Evolutionary conservation across 371 early-diverging fungal genomes (phyloP).

Genomic region (Sporodiniella umbellata): DNA sequence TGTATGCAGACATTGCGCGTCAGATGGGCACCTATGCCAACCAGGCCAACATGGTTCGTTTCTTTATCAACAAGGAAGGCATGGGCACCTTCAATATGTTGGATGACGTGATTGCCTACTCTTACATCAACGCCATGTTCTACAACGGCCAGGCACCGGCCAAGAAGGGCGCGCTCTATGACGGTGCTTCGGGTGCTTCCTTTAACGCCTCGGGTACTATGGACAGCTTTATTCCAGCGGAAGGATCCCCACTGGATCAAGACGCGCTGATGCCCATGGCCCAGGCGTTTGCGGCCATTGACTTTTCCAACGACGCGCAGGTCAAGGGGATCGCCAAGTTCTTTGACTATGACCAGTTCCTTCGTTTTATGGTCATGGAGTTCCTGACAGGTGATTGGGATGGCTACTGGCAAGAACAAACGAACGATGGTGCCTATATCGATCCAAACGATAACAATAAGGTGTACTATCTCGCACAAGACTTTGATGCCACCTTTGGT

Average conservation of each 20-base stretch:
- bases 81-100: constrained; percentile 55
- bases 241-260: constrained; percentile 30
- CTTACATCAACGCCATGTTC: constrained; percentile 48
- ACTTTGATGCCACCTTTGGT: constrained; percentile 62
- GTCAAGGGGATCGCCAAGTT: constrained; percentile 27
- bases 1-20: constrained; percentile 47
- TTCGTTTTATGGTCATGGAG: constrained; percentile 59
- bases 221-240: constrained; percentile 31
- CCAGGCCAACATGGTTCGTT: constrained; percentile 49
- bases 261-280: constrained; percentile 36
- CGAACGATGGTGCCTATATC: constrained; percentile 56
- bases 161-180: constrained; percentile 47
- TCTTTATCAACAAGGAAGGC: constrained; percentile 49
- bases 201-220: constrained; percentile 30
- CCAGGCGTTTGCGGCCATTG: constrained; percentile 27
- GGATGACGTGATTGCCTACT: constrained; percentile 49
- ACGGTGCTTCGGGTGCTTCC: constrained; percentile 52
- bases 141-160: constrained; percentile 41
- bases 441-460: constrained; percentile 35
- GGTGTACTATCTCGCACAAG: constrained; percentile 51
- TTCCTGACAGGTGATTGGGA: constrained; percentile 58
- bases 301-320: constrained; percentile 35
- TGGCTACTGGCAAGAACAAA: constrained; percentile 55
- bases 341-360: constrained; percentile 46
- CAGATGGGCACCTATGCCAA: constrained; percentile 50